Base-by-base conservation (phyloP, 2,329 filamentous ascomycete genomes). In the Colletotrichum abscissum region DNA sequence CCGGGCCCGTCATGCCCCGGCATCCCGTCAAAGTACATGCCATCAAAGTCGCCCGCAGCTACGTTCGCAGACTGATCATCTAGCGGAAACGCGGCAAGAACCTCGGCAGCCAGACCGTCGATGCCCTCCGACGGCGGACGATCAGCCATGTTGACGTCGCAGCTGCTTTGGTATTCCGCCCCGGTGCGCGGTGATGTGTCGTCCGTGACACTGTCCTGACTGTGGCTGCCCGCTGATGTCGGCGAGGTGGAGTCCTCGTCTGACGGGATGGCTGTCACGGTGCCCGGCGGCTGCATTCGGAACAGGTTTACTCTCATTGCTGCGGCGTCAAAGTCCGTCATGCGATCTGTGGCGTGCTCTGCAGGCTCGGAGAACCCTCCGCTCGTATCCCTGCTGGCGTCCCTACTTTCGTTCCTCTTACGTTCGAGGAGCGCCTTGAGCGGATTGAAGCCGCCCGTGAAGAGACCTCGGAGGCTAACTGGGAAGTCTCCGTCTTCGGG, bases 401-500 rank as follows among this genome's bases (percentile, higher is more conserved):
- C 65, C 12, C 33, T 65, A 16, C 52, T 57, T n/a, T 73, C 69
- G 12, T 58, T 62, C 5, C 77, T 72, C 46, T 79, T 79, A 33
- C 76, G 74, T 16, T 78, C 77, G 12, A 82, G 79, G 14, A 83
- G 78, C 0, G 78, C 77, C 58, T 79, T 78, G 38, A 83, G 77
- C 9, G 83, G 80, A 66, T 80, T 84, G 57, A 81, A 81, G 33
- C 83, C 82, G 4, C 81, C 80, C 0, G 81, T 80, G 74, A 85
- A 84, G 1, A 85, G 75, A 3, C 78, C 78, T 1, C 82, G 80
- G 4, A 85, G 77, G 35, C 81, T 83, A 8, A 81, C 81, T 0
- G 84, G 83, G 49, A 86, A 84, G 70, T 85, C 84, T 0, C 81
- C 79, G 60, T 85, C 83, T 52, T 82, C 81, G 0, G 82, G 82